Conservation (phyloP, 2,329 filamentous ascomycete species). For the Sarocladiaceae sp. region DNA sequence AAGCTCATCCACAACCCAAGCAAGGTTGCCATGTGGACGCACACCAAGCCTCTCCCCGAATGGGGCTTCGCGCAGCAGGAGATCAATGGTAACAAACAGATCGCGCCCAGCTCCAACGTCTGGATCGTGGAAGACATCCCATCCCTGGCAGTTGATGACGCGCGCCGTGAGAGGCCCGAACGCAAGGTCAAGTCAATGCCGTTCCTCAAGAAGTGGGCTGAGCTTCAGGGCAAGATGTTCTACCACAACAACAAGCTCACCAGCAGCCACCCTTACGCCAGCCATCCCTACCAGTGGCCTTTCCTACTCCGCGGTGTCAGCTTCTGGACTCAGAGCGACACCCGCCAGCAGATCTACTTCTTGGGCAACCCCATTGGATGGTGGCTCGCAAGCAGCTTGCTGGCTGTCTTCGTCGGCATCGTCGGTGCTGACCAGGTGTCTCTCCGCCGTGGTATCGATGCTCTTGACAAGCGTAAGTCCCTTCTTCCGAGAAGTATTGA, state of each 20-base stretch:
- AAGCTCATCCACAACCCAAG: slow-evolving; percentile 92
- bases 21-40: slow-evolving; percentile 99
- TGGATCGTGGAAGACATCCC: slow-evolving; percentile 92
- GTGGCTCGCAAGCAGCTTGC: slow-evolving; percentile 90
- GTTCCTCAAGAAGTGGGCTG: slow-evolving; percentile 92
- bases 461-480: slow-evolving; percentile 83
- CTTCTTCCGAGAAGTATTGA: neutral
- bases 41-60: slow-evolving; percentile 89
- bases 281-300: slow-evolving; percentile 94
- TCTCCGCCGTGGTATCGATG: slow-evolving; percentile 86
- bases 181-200: slow-evolving; percentile 78
- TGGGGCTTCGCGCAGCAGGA: slow-evolving; percentile 98
- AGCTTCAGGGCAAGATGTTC: slow-evolving; percentile 98
- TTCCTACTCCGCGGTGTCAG: slow-evolving; percentile 96
- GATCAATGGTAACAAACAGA: slow-evolving; percentile 98
- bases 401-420: slow-evolving; percentile 92
- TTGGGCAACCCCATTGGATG: slow-evolving; percentile 94
- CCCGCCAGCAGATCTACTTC: slow-evolving; percentile 97
- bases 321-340: slow-evolving; percentile 98
- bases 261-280: slow-evolving; percentile 93
- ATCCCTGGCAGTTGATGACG: slow-evolving; percentile 67
- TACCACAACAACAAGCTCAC: slow-evolving; percentile 98
- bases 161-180: slow-evolving; percentile 70
- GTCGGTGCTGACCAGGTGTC: slow-evolving; percentile 91
- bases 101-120: slow-evolving; percentile 82